Conservation (phyloP, 192 early-diverging fungal species). For the Coemansia sp. region DNA sequence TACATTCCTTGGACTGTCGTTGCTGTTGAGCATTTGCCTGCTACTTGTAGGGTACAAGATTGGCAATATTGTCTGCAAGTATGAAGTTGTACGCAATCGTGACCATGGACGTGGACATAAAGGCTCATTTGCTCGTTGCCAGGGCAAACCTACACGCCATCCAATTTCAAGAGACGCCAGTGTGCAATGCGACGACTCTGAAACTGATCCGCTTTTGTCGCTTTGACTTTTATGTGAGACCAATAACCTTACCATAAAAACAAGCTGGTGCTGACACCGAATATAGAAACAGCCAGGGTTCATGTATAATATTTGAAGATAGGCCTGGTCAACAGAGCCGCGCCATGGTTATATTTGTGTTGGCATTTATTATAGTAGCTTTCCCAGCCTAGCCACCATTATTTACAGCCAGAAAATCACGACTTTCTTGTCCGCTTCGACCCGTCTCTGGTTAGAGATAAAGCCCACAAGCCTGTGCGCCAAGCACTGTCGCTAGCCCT, state of each 20-base stretch:
- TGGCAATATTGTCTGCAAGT: slow-evolving; percentile 30
- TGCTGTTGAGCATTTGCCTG: slow-evolving; percentile 27
- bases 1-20: slow-evolving; percentile 20
- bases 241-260: too few species aligned
- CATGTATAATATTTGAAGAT: too few species aligned
- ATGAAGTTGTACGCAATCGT: slow-evolving; percentile 13
- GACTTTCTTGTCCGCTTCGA: too few species aligned
- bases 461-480: slow-evolving; percentile 36
- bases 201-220: slow-evolving; percentile 1
- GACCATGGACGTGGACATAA: slow-evolving; percentile 4
- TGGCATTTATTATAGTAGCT: too few species aligned
- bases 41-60: slow-evolving; percentile 37
- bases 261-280: too few species aligned
- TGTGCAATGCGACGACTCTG: slow-evolving; percentile 1
- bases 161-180: background rate
- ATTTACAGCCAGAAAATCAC: too few species aligned
- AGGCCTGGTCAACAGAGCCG: too few species aligned
- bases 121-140: slow-evolving; percentile 6
- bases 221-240: background rate
- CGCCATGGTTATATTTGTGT: too few species aligned
- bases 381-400: too few species aligned
- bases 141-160: background rate
- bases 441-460: slow-evolving; percentile 19
- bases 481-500: slow-evolving; percentile 36
- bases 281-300: too few species aligned